phyloP scores from a whole-genome alignment of 2,329 filamentous ascomycete species.

The Trichoderma harzianum region DNA sequence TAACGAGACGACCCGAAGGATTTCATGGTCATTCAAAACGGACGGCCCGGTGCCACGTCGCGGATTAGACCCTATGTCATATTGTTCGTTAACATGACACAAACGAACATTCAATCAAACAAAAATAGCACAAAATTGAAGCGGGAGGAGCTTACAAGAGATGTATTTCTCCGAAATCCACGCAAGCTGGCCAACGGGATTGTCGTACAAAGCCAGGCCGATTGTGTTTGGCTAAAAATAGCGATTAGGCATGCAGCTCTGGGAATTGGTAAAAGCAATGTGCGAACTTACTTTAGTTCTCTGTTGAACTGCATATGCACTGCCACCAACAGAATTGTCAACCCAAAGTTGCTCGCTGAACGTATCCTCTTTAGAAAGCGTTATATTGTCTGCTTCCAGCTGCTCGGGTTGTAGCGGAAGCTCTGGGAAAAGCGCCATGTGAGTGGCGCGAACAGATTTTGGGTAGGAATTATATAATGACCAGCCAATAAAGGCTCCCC shows the following conservation, averaged over 20 bases:
- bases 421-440: not conserved
- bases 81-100: not conserved
- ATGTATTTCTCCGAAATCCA: not conserved
- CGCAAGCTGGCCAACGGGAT: not conserved
- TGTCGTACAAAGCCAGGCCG: not conserved
- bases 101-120: not conserved
- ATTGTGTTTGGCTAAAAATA: not conserved
- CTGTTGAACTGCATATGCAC: not conserved
- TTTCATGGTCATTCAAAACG: not conserved
- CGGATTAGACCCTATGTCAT: not conserved
- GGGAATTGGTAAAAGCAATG: not conserved
- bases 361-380: not conserved
- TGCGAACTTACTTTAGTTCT: not conserved
- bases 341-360: not conserved
- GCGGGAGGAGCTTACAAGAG: not conserved
- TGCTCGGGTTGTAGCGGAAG: not conserved
- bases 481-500: not conserved
- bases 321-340: not conserved
- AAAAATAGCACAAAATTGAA: not conserved
- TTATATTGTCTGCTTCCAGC: not conserved
- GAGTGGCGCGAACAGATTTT: not conserved
- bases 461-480: not conserved
- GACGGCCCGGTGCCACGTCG: not conserved
- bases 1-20: not conserved
- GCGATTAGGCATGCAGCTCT: not conserved